Conservation (phyloP, 1,139 yeast genomes). For the Taphrina pruni region DNA sequence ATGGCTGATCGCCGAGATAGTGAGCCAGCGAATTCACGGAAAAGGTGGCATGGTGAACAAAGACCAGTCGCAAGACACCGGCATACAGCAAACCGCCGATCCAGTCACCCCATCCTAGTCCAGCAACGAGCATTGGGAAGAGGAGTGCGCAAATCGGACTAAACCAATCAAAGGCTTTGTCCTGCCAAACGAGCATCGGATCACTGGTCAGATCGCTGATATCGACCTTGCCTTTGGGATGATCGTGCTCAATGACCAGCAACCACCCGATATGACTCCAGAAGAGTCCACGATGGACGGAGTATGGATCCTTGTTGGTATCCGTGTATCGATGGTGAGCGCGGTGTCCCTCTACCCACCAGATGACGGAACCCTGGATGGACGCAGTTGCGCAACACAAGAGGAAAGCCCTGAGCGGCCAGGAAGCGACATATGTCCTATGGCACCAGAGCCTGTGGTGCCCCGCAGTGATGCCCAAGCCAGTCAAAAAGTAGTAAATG, state of each 20-base stretch:
- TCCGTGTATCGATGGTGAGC: slow-evolving; percentile 98
- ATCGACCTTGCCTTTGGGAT: slow-evolving; percentile 93
- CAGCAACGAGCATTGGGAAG: slow-evolving; percentile 77
- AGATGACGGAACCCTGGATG: slow-evolving; percentile 94
- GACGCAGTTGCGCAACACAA: slow-evolving; percentile 94
- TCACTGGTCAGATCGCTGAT: slow-evolving; percentile 89
- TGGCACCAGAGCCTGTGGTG: slow-evolving; percentile 90
- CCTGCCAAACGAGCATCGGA: slow-evolving; percentile 90
- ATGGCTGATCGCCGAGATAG: slow-evolving; percentile 97
- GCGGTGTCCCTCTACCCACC: slow-evolving; percentile 99
- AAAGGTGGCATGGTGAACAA: slow-evolving; percentile 96
- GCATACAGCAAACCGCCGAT: slow-evolving; percentile 92
- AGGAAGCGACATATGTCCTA: slow-evolving; percentile 77
- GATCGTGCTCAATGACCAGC: slow-evolving; percentile 91
- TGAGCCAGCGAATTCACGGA: slow-evolving; percentile 98
- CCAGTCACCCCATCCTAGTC: slow-evolving; percentile 84
- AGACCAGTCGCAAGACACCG: slow-evolving; percentile 79
- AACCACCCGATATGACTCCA: slow-evolving; percentile 98
- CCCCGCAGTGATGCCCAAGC: slow-evolving; percentile 92
- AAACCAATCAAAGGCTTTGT: slow-evolving; percentile 78
- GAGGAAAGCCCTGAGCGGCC: slow-evolving; percentile 72
- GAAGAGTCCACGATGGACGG: slow-evolving; percentile 95
- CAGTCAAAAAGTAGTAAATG: slow-evolving; percentile 70
- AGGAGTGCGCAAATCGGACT: slow-evolving; percentile 72
- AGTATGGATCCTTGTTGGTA: slow-evolving; percentile 95